A percentile compares a stretch with the other conserved stretches of the same genome.
phyloP scores from a whole-genome alignment of 2,329 filamentous ascomycete genomes.

The Calonectria leucothoes region DNA sequence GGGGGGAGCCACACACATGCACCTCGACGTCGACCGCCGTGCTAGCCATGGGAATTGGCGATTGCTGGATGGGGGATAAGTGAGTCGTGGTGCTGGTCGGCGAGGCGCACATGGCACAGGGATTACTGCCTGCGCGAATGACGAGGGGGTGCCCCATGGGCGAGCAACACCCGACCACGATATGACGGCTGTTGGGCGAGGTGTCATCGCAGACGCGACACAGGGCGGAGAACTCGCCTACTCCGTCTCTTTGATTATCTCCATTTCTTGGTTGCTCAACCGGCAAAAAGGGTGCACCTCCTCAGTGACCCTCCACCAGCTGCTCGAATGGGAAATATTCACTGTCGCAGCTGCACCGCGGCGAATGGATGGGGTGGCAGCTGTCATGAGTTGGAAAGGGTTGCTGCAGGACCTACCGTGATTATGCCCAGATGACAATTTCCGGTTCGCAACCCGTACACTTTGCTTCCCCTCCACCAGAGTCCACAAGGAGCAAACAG shows the following conservation, averaged over 20 bases:
- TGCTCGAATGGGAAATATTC: constrained; percentile 20
- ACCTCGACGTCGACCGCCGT: constrained; percentile 26
- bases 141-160: constrained; percentile 14
- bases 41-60: constrained; percentile 1
- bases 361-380: constrained; percentile 1
- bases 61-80: constrained; percentile 7
- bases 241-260: constrained; percentile 9
- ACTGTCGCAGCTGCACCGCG: not conserved
- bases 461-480: not conserved
- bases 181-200: constrained; percentile 21
- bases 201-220: constrained; percentile 25
- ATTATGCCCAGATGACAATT: constrained; percentile 11
- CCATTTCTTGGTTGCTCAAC: constrained; percentile 16
- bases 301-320: constrained; percentile 22
- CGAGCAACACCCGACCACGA: constrained; percentile 17
- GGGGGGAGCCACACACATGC: constrained; percentile 32
- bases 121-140: not conserved
- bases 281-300: constrained; percentile 17
- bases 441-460: not conserved
- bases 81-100: not conserved
- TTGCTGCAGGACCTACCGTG: constrained; percentile 4
- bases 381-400: not conserved
- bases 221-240: constrained; percentile 11
- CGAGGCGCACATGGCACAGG: constrained; percentile 12
- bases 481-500: not conserved